Conservation (phyloP, 2,329 filamentous ascomycete species). For the Neopestalotiopsis clavispora region DNA sequence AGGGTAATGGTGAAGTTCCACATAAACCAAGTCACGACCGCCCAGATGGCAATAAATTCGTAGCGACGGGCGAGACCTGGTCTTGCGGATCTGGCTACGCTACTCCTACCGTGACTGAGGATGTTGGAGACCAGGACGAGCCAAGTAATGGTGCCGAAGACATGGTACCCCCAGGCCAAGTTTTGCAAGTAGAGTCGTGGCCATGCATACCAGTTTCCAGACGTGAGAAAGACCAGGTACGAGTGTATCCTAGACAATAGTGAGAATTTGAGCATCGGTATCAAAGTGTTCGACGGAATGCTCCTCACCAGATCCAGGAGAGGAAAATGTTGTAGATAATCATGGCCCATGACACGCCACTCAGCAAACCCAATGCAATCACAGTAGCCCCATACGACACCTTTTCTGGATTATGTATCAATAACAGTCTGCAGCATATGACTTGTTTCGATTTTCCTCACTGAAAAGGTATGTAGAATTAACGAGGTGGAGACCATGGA, state of each 20-base stretch:
- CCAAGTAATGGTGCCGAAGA: constrained; percentile 54
- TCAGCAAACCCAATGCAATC: constrained; percentile 53
- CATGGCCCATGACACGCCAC: constrained; percentile 60
- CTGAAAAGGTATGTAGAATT: too few relatives aligned
- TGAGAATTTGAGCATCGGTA: not conserved
- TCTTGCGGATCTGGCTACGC: constrained; percentile 37
- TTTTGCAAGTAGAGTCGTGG: not conserved
- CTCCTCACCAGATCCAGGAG: constrained; percentile 50
- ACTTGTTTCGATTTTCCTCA: constrained; percentile 31
- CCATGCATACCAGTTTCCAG: constrained; percentile 58
- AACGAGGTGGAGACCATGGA: too few relatives aligned
- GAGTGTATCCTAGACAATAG: constrained; percentile 44
- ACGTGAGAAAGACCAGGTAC: constrained; percentile 55
- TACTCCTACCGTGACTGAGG: constrained; percentile 41
- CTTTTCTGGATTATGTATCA: constrained; percentile 42
- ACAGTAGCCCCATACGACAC: constrained; percentile 52
- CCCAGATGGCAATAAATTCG: constrained; percentile 48
- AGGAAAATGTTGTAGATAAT: constrained; percentile 56
- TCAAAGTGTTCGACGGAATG: constrained; percentile 6
- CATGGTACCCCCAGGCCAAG: constrained; percentile 50
- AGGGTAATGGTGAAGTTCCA: constrained; percentile 36
- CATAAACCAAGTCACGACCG: constrained; percentile 57
- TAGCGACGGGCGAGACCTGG: constrained; percentile 51
- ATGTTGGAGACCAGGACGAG: constrained; percentile 51
- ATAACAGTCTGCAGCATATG: constrained; percentile 57